Evolutionary conservation across 1,284 basidiomycete genomes (phyloP).

Genomic region (Ganoderma multipileum): DNA sequence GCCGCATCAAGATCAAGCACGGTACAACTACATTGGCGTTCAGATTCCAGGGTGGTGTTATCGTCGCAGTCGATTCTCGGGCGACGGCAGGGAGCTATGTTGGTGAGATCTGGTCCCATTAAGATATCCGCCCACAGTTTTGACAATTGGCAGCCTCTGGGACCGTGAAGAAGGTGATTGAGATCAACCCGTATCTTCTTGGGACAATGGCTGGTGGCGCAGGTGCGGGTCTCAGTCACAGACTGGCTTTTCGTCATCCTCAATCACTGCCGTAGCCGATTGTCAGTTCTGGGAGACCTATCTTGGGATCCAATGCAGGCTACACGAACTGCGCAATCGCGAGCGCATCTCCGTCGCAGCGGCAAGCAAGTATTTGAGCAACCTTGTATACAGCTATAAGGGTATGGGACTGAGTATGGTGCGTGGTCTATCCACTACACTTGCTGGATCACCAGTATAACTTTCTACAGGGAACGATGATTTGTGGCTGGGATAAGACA

Average conservation of each 20-base stretch:
- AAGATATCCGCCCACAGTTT: neutral
- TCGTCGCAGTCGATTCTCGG: slow-evolving; percentile 97
- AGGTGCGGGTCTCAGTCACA: slow-evolving; percentile 56
- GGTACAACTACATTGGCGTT: slow-evolving; percentile 99
- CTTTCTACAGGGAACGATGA: slow-evolving; percentile 89
- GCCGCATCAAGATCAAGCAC: slow-evolving; percentile 98
- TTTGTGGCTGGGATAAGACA: slow-evolving; percentile 99
- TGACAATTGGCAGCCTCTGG: slow-evolving; percentile 72
- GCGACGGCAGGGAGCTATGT: slow-evolving; percentile 98
- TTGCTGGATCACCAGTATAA: slow-evolving; percentile 2
- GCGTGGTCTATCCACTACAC: slow-evolving; percentile 32
- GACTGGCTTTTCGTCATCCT: slow-evolving; percentile 19
- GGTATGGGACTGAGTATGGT: slow-evolving; percentile 99
- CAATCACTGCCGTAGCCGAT: slow-evolving; percentile 63
- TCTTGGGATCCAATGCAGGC: slow-evolving; percentile 95
- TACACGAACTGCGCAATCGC: slow-evolving; percentile 97
- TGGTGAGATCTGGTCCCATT: slow-evolving; percentile 57
- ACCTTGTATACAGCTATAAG: slow-evolving; percentile 98
- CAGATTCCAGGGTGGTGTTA: slow-evolving; percentile 95
- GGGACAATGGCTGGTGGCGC: slow-evolving; percentile 99
- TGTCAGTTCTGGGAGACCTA: slow-evolving; percentile 99
- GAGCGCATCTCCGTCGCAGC: slow-evolving; percentile 99
- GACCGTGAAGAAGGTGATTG: slow-evolving; percentile 99
- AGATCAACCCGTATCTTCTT: slow-evolving; percentile 98
- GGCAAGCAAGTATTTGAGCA: slow-evolving; percentile 96